Evolutionary conservation across 768 basidiomycete genomes (phyloP), one percentile per base, ranked within the genome.

Genomic region (Phanerodontia chrysosporium): DNA sequence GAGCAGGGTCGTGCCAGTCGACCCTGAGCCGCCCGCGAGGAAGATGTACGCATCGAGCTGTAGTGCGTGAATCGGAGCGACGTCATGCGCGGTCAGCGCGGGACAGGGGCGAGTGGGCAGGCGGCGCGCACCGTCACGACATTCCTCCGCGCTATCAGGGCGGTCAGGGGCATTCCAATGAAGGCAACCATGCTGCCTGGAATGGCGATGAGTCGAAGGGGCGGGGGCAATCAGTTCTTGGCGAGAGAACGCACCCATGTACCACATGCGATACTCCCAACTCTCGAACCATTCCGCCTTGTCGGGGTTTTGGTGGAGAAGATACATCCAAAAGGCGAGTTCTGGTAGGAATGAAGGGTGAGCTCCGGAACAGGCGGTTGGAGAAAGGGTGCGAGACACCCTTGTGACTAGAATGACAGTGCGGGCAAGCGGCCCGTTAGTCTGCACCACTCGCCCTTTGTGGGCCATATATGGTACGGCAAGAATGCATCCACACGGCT

Each of bases 251-350:
- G 30, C 68, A 89, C 89, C 86, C 46, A 83, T 67, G 57, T 79
- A 83, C 91, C 91, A 93, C 18, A 82, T 67, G 45, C 79, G 78
- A 69, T 86, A 92, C 70, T 93, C 90, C 82, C 83, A 84, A 68
- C 89, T 89, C 24, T 82, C 75, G 70, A 92, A 92, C 91, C 91
- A 93, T 30, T 83, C 76, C 3, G 85, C 82, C 66, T 85, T 82
- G 45, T 76, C 73, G 0, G 87, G 86, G 3, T 87, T 86, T 72
- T 92, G 90, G 62, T 90, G 82, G 29, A 91, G 78, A 22, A 93
- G 79, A 70, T 92, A 93, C 28, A 92, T 67, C 91, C 91, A 93
- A 66, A 92, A 92, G 0, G 85, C 77, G 14, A 92, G 78, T 68
- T 91, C 90, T 90, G 53, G 12, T 25, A 27, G 45, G 18, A 27